phyloP scores from a whole-genome alignment of 1,284 basidiomycete species.

The Ustilago vetiveriae region DNA sequence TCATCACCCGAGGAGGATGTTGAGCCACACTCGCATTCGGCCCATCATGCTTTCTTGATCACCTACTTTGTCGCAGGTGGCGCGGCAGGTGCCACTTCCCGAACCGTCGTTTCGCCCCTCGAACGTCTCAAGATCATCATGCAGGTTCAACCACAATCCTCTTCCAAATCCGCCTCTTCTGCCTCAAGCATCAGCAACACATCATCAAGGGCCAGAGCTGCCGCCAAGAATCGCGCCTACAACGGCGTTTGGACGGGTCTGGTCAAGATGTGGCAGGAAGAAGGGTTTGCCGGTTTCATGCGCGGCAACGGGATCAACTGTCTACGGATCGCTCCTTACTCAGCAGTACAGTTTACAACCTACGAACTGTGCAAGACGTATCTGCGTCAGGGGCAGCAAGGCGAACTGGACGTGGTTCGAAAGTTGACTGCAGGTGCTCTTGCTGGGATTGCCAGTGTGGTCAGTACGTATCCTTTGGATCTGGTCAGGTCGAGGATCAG shows the following conservation, averaged over 20 bases:
- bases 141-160: slow-evolving; percentile 69
- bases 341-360: slow-evolving; percentile 90
- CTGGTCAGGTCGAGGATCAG: slow-evolving; percentile 90
- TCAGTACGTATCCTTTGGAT: slow-evolving; percentile 90
- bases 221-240: slow-evolving; percentile 52
- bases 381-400: slow-evolving; percentile 50
- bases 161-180: not conserved
- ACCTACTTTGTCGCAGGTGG: slow-evolving; percentile 77
- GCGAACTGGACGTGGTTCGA: slow-evolving; percentile 81
- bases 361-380: slow-evolving; percentile 82
- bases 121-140: slow-evolving; percentile 95
- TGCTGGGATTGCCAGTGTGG: slow-evolving; percentile 89
- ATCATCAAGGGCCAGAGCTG: no score
- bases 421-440: slow-evolving; percentile 84
- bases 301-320: slow-evolving; percentile 87
- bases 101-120: slow-evolving; percentile 89
- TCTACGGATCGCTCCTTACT: slow-evolving; percentile 79
- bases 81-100: slow-evolving; percentile 72
- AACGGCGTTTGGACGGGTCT: slow-evolving; percentile 61
- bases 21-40: not conserved
- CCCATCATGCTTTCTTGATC: slow-evolving; percentile 48
- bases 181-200: not conserved
- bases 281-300: slow-evolving; percentile 91
- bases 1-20: not conserved
- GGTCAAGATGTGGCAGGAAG: slow-evolving; percentile 82